Evolutionary conservation across 1,284 basidiomycete genomes (phyloP), one percentile per base, ranked within the genome.

Genomic region (Takashimella koratensis): DNA sequence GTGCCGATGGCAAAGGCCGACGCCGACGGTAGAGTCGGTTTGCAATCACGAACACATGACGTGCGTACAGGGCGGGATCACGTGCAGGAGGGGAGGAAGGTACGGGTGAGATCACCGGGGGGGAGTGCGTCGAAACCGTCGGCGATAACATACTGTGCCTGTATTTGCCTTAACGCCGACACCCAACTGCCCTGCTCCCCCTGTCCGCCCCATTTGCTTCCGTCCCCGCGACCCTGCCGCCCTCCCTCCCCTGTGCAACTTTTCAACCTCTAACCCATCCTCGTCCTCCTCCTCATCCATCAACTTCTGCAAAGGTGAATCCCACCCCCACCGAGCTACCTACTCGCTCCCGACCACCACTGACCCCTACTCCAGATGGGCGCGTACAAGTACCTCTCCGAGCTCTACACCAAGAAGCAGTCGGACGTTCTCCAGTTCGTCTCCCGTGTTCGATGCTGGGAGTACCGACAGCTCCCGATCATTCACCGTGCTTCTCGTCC

Each of bases 361-460:
- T 52, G 36, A 51, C 16, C 16, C 43, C n/a, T 27, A 24, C 40
- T 46, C 11, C 53, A 65, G 61, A 71, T 70, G 78, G 78, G 78
- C 76, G 78, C 91, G 76, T 94, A 94, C 87, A 96, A 95, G 80
- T 98, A 98, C 79, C 86, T 98, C 74, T 86, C 89, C 71, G 95
- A 98, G 82, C 82, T 98, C 53, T 77, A 77, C 67, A 77, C 75
- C 68, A 72, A 75, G 61, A 71, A 73, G 63, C 67, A 72, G 61
- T 68, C 64, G 51, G 94, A 97, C 81, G 91, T 98, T 67, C 86
- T 98, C 77, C 91, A 93, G 68, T 99, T 99, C 84, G 84, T 98
- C 69, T 88, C 97, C 74, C 94, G 95, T 73, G 95, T 98, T 67
- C 84, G 92, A 73, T 98, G 95, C 86, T 98, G 95, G 95, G 95